phyloP scores from a whole-genome alignment of 2,329 filamentous ascomycete genomes.

The Orbilia brochopaga region DNA sequence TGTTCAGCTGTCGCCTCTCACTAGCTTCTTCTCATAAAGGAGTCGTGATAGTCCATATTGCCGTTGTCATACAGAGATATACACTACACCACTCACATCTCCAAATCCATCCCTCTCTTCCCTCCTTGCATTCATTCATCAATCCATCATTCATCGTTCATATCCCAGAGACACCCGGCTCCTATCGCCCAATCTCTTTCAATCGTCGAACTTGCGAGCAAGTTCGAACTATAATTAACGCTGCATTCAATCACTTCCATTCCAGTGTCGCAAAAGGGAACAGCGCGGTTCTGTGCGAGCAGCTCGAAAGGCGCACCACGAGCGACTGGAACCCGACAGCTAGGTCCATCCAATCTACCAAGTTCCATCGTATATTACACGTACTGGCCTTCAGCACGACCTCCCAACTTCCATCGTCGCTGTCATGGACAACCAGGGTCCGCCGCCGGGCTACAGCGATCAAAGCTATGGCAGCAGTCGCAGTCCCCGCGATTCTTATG shows the following conservation, averaged over 20 bases:
- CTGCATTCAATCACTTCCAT: neutral
- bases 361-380: neutral
- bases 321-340: neutral
- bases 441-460: slow-evolving; percentile 43
- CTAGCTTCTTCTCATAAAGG: too few relatives aligned
- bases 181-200: neutral
- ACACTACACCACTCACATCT: neutral
- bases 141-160: neutral
- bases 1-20: too few relatives aligned
- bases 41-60: too few relatives aligned
- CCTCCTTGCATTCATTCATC: slow-evolving; percentile 20
- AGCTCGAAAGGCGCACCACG: neutral
- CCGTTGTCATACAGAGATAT: too few relatives aligned
- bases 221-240: neutral
- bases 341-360: slow-evolving; percentile 9
- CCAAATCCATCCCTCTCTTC: slow-evolving; percentile 8
- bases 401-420: slow-evolving; percentile 11
- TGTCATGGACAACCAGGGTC: slow-evolving; percentile 51
- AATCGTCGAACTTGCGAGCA: neutral
- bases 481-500: slow-evolving; percentile 22
- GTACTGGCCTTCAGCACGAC: slow-evolving; percentile 5
- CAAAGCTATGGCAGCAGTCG: slow-evolving; percentile 22
- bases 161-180: neutral
- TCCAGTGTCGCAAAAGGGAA: neutral
- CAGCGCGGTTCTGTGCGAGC: neutral